These are phyloP conservation scores for Pythium aristosporum DNA, from an alignment of 352 stramenopile species.

Conservation along the genomic window DNA sequence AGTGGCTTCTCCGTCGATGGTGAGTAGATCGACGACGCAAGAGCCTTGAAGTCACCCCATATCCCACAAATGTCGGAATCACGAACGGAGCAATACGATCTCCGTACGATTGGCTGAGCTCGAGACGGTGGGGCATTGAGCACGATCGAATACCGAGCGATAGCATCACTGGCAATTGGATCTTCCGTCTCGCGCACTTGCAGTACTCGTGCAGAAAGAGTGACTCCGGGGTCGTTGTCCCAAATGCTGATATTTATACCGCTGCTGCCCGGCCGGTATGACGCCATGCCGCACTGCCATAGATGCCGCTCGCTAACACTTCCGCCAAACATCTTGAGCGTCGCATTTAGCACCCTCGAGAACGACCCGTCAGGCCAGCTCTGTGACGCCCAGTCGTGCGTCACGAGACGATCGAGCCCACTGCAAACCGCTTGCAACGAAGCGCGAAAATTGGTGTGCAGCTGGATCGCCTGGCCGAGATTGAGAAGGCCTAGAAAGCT, in stretches of 20 bases:
- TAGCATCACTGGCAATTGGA: background rate
- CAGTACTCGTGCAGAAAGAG: slow-evolving; percentile 41
- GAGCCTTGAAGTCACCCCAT: slow-evolving; percentile 37
- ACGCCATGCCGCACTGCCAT: slow-evolving; percentile 65
- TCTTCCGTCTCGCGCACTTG: slow-evolving; percentile 34
- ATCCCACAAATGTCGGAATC: slow-evolving; percentile 49
- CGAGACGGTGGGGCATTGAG: slow-evolving; percentile 55
- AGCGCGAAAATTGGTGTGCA: slow-evolving; percentile 37
- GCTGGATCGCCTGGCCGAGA: slow-evolving; percentile 39
- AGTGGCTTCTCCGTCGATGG: background rate
- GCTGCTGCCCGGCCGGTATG: slow-evolving; percentile 40
- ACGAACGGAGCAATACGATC: slow-evolving; percentile 31
- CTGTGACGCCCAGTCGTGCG: slow-evolving; percentile 55
- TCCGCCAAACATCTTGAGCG: slow-evolving; percentile 54
- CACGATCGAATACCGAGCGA: slow-evolving; percentile 51
- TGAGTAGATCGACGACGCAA: slow-evolving; percentile 38
- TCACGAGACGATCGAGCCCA: slow-evolving; percentile 56
- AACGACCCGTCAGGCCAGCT: slow-evolving; percentile 56
- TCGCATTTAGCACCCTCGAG: slow-evolving; percentile 38
- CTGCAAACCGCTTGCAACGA: slow-evolving; percentile 50
- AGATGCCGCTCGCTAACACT: slow-evolving; percentile 46
- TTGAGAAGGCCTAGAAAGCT: slow-evolving; percentile 71
- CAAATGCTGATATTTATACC: slow-evolving; percentile 64
- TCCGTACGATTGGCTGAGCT: slow-evolving; percentile 12
- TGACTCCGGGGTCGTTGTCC: slow-evolving; percentile 78